Conservation (phyloP, 2,329 filamentous ascomycete genomes). For the Penicillium sp. region DNA sequence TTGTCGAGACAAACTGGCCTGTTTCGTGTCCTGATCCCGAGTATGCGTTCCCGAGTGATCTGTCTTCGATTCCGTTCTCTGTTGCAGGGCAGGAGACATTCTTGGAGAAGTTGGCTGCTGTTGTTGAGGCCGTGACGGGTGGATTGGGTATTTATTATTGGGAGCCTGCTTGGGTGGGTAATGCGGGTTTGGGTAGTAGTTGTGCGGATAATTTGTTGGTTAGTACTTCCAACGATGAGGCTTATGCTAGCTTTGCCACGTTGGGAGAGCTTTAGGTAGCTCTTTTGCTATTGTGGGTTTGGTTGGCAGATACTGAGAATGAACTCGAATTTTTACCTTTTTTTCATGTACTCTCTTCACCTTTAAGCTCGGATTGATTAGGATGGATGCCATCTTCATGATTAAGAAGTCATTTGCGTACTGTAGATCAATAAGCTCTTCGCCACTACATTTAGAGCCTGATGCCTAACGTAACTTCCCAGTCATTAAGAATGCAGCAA, state of each 20-base stretch:
- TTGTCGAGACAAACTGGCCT: conserved; percentile 72
- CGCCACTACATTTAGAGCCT: too few relatives aligned
- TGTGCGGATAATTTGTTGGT: conserved; percentile 66
- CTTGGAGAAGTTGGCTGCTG: conserved; percentile 58
- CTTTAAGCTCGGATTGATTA: too few relatives aligned
- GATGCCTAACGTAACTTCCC: too few relatives aligned
- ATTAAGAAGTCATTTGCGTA: too few relatives aligned
- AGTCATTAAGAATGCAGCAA: too few relatives aligned
- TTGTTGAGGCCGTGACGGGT: conserved; percentile 54
- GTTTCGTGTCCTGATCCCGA: conserved; percentile 59
- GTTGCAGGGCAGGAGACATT: conserved; percentile 63
- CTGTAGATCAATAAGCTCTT: too few relatives aligned
- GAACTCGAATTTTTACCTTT: background rate
- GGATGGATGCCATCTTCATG: too few relatives aligned
- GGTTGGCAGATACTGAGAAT: background rate
- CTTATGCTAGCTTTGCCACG: conserved; percentile 57
- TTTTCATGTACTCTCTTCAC: background rate
- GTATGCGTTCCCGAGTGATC: conserved; percentile 61
- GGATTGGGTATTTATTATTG: conserved; percentile 69
- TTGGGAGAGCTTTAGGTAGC: conserved; percentile 50
- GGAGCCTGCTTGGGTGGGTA: conserved; percentile 71
- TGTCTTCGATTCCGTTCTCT: conserved; percentile 61
- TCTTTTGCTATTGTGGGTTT: background rate
- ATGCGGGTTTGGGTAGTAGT: conserved; percentile 63
- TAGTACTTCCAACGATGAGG: conserved; percentile 50